Conservation (phyloP, 768 basidiomycete genomes). For the Boletus pseudopeckii region DNA sequence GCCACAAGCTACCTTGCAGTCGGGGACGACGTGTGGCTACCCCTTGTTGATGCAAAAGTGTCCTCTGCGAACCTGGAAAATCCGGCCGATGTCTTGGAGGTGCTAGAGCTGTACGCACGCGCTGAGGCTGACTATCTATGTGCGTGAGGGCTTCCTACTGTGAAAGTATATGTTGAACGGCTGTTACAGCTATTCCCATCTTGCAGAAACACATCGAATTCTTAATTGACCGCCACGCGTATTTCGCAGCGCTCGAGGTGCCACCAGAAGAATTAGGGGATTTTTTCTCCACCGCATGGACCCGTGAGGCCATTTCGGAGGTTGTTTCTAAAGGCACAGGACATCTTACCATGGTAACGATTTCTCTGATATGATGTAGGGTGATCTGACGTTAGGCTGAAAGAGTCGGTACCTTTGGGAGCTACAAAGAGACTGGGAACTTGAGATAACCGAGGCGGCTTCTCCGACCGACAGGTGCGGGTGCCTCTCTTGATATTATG, state of each 20-base stretch:
- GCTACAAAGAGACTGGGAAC: constrained; percentile 68
- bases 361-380: constrained; percentile 7
- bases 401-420: constrained; percentile 77
- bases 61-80: constrained; percentile 50
- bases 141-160: constrained; percentile 38
- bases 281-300: constrained; percentile 61
- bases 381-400: constrained; percentile 11
- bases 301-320: constrained; percentile 48
- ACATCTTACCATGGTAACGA: constrained; percentile 61
- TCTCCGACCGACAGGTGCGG: constrained; percentile 45
- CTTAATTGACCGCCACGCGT: constrained; percentile 39
- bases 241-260: constrained; percentile 34
- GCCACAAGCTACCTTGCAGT: constrained; percentile 59
- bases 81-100: constrained; percentile 46
- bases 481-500: neutral
- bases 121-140: constrained; percentile 81
- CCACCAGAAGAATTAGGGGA: constrained; percentile 53
- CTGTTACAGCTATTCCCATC: constrained; percentile 65
- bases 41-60: constrained; percentile 56
- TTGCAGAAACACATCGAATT: constrained; percentile 68
- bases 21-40: constrained; percentile 72
- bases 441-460: constrained; percentile 54
- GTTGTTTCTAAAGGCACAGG: constrained; percentile 54
- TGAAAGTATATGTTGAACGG: constrained; percentile 16
- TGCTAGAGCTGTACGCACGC: constrained; percentile 58